Evolutionary conservation across 2,329 filamentous ascomycete genomes (phyloP).

Genomic region (Juglanconis oblonga): DNA sequence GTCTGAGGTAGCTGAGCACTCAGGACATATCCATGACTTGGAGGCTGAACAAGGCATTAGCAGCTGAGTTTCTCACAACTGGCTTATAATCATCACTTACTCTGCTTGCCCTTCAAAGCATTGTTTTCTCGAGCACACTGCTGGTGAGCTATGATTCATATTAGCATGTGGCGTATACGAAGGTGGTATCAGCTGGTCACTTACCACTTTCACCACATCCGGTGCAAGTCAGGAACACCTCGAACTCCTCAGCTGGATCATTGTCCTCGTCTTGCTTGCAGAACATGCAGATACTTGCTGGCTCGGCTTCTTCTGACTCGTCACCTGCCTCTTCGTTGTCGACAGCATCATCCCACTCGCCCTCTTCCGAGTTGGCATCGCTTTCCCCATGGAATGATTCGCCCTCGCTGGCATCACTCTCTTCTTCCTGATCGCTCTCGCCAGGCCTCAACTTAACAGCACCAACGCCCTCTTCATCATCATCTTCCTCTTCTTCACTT

Average conservation of each 20-base stretch:
- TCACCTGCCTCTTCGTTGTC: constrained; percentile 48
- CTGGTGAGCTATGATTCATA: constrained; percentile 69
- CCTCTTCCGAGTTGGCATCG: constrained; percentile 35
- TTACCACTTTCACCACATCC: constrained; percentile 80
- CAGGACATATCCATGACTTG: constrained; percentile 50
- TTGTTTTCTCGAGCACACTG: constrained; percentile 79
- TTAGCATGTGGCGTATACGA: constrained; percentile 29
- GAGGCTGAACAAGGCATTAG: constrained; percentile 33
- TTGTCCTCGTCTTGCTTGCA: constrained; percentile 81
- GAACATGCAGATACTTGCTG: constrained; percentile 59
- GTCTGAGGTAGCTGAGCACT: constrained; percentile 36
- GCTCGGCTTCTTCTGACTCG: constrained; percentile 57
- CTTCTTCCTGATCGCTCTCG: constrained; percentile 44
- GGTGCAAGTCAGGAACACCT: constrained; percentile 72
- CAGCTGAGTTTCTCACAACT: constrained; percentile 2
- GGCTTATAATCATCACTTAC: constrained; percentile 43
- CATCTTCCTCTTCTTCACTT: constrained; percentile 30
- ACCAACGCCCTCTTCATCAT: constrained; percentile 53
- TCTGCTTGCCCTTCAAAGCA: constrained; percentile 58
- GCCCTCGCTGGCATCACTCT: constrained; percentile 31
- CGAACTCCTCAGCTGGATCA: constrained; percentile 77
- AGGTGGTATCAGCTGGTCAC: constrained; percentile 33
- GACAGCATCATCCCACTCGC: constrained; percentile 55
- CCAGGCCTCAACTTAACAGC: constrained; percentile 56
- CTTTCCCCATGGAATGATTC: constrained; percentile 37